These are phyloP conservation scores for Solanum corneliomulleri DNA, from an alignment of 257 asterid genomes.

Conservation along the genomic window DNA sequence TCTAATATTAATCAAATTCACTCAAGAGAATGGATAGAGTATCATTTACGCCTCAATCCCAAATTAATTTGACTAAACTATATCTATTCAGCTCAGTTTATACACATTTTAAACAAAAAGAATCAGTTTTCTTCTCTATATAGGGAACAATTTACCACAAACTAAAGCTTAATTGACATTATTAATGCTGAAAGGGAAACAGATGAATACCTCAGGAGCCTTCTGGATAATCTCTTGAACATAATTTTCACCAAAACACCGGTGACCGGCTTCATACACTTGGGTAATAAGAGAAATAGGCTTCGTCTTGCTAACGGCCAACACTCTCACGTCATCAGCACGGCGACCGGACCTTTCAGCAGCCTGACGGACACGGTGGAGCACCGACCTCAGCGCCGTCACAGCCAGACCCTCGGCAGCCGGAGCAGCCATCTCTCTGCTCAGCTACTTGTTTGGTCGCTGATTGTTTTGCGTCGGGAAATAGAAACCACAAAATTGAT, in stretches of 20 bases:
- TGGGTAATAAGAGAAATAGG: conserved; percentile 53
- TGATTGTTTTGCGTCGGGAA: not conserved
- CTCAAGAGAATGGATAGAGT: not conserved
- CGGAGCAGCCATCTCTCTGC: conserved; percentile 51
- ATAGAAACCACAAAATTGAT: not conserved
- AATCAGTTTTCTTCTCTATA: not conserved
- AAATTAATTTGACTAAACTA: not conserved
- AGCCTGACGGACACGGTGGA: conserved; percentile 53
- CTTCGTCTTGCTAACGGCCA: conserved; percentile 83
- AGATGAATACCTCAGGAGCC: conserved; percentile 63
- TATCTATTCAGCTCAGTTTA: not conserved
- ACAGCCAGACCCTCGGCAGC: conserved; percentile 55
- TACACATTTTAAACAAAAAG: not conserved
- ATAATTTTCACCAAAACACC: conserved; percentile 78
- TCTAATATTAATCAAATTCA: not conserved
- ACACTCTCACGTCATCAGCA: conserved; percentile 59
- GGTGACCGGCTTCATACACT: conserved; percentile 64
- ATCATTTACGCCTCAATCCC: not conserved
- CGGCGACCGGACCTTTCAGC: conserved; percentile 76
- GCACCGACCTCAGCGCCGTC: conserved; percentile 53
- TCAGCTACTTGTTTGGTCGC: not conserved
- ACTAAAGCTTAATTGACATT: not conserved
- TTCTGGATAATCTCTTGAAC: conserved; percentile 74
- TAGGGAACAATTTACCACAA: not conserved
- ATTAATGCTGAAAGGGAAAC: not conserved